Evolutionary conservation across 768 basidiomycete species (phyloP).

Genomic region (Amanita subjunquillea): DNA sequence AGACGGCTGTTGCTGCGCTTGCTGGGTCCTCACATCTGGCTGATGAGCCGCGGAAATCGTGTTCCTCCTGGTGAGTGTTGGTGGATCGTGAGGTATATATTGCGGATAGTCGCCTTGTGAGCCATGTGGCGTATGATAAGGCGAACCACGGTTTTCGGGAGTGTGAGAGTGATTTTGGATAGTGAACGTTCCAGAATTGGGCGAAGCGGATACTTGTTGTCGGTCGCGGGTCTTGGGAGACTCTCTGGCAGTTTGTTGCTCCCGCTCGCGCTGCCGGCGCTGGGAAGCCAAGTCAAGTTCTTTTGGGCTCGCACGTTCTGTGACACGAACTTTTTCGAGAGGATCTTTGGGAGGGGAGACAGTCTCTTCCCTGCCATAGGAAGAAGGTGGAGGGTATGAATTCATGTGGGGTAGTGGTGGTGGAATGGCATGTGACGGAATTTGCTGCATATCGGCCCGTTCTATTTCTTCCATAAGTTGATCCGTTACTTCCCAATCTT

Average conservation of each 20-base stretch:
- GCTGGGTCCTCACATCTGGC: background rate
- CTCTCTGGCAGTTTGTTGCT: slow-evolving; percentile 34
- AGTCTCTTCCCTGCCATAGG: slow-evolving; percentile 18
- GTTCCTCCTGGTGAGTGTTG: slow-evolving; percentile 21
- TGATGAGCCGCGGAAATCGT: slow-evolving; percentile 9
- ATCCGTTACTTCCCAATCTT: slow-evolving; percentile 58
- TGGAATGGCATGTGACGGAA: slow-evolving; percentile 23
- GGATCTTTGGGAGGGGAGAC: slow-evolving; percentile 43
- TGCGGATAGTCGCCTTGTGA: slow-evolving; percentile 32
- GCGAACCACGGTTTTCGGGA: slow-evolving; percentile 42
- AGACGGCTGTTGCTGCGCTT: slow-evolving; percentile 20
- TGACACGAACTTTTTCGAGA: slow-evolving; percentile 41
- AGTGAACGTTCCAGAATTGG: slow-evolving; percentile 20
- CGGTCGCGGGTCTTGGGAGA: slow-evolving; percentile 34
- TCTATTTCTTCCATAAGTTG: slow-evolving; percentile 67
- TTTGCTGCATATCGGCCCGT: slow-evolving; percentile 53
- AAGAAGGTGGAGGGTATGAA: slow-evolving; percentile 17
- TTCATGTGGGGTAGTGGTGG: slow-evolving; percentile 10
- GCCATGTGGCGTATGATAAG: slow-evolving; percentile 30
- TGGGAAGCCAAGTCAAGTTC: slow-evolving; percentile 32
- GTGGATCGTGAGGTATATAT: slow-evolving; percentile 37
- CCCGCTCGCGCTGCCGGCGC: slow-evolving; percentile 25
- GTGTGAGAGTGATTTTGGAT: slow-evolving; percentile 33
- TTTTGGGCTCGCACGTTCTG: slow-evolving; percentile 47
- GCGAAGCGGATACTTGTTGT: slow-evolving; percentile 24